Evolutionary conservation across 129 eudicot species (phyloP).

Genomic region (Chrysanthemum seticuspe): DNA sequence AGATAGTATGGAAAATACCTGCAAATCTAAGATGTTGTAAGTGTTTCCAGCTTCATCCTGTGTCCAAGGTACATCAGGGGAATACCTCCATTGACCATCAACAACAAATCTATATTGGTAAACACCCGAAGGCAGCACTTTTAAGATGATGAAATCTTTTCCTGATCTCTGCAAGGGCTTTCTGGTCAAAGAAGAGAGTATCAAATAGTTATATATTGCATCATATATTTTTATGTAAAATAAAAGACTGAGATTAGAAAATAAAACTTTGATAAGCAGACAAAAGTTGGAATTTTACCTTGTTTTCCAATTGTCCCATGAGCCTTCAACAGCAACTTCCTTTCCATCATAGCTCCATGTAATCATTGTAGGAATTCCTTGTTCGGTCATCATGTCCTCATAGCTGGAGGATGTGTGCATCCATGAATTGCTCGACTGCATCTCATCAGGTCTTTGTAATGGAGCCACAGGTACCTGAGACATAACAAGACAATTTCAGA

Average conservation of each 20-base stretch:
- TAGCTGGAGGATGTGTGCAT: conserved; percentile 63
- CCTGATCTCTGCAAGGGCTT: conserved; percentile 91
- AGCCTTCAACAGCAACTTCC: conserved; percentile 92
- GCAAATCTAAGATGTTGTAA: conserved; percentile 81
- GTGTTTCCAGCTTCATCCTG: conserved; percentile 91
- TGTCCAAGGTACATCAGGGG: conserved; percentile 81
- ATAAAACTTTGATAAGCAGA: background rate
- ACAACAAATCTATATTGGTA: conserved; percentile 91
- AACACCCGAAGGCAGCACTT: conserved; percentile 96
- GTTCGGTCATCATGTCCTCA: conserved; percentile 62
- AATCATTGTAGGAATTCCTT: conserved; percentile 93
- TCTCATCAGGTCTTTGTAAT: conserved; percentile 91
- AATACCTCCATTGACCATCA: conserved; percentile 88
- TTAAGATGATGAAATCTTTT: conserved; percentile 92
- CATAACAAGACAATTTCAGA: conserved; percentile 16
- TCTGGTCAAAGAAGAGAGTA: conserved; percentile 41
- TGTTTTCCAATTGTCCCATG: conserved; percentile 98
- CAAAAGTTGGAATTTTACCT: conserved; percentile 41
- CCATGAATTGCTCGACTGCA: conserved; percentile 85
- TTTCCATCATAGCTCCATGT: conserved; percentile 92
- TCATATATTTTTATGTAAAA: background rate
- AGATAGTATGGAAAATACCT: conserved; percentile 40
- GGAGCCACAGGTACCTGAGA: conserved; percentile 87
- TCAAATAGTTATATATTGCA: conserved; percentile 19
- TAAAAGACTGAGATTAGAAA: background rate